Evolutionary conservation across 2,329 filamentous ascomycete species (phyloP), one percentile per base, ranked within the genome.

Genomic region (Pestalotiopsis sp.): DNA sequence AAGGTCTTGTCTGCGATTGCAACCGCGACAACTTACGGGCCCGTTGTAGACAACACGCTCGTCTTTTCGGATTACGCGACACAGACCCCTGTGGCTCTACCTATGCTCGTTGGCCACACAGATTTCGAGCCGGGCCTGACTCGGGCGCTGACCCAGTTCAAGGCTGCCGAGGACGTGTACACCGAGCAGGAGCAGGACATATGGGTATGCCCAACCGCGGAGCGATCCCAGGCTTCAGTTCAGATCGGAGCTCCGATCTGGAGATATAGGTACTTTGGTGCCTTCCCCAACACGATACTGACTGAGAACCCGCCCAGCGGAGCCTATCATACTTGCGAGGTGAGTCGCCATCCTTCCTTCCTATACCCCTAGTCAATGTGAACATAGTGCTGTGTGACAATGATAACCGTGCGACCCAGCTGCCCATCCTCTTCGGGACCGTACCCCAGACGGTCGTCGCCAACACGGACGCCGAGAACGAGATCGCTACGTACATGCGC

Each of bases 1-100:
- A 64, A 64, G 36, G 38, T 64, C n/a, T 25, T 64, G 38, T 49
- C 38, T 7, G 61, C 61, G 39, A 36, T 49, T 13, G 36, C 39
- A 20, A 31, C n/a, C 38, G 36, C 13, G 12, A 9, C 38, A 9
- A 64, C 52, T 3, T 67, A 20, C 20, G 65, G 65, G 7, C 20
- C 65, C 31, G 39, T 67, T 12, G 36, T 61, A 1, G 65, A 67
- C 39, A 36, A 67, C 25, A 67, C 39, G 25, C 13, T 61, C 12
- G 65, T 67, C 14, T 61, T 67, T n/a, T 59, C 52, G 20, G 65
- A 67, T 23, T 67, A 67, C 56, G 14, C 31, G 13, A 25, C 65
- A 2, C 31, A 20, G 27, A 61, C 36, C 31, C 65, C 65, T 3
- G 65, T 31, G 12, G 27, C n/a, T 27, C 17, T 59, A n/a, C 65